Evolutionary conservation across 305 asterid species (phyloP).

Genomic region (Rubia tinctorum): DNA sequence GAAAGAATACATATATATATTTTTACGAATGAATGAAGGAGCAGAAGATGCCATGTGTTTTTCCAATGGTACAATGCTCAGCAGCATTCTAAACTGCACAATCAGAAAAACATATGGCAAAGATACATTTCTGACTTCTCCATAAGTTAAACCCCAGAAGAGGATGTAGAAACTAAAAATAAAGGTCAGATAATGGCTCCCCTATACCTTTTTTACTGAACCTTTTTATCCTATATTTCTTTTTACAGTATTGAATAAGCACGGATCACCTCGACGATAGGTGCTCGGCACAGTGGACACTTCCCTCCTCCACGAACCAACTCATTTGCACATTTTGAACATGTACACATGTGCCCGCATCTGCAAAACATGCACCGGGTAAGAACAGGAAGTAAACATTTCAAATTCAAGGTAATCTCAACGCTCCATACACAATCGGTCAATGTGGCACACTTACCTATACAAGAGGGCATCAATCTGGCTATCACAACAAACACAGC

Average conservation of each 20-base stretch:
- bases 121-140: slow-evolving; percentile 16
- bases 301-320: slow-evolving; percentile 93
- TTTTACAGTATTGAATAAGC: slow-evolving; percentile 93
- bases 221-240: slow-evolving; percentile 19
- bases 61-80: slow-evolving; percentile 40
- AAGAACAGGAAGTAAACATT: not conserved
- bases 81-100: slow-evolving; percentile 29
- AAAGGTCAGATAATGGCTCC: slow-evolving; percentile 28
- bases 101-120: slow-evolving; percentile 35
- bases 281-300: slow-evolving; percentile 98
- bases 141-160: slow-evolving; percentile 27
- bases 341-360: slow-evolving; percentile 99
- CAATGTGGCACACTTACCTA: slow-evolving; percentile 49
- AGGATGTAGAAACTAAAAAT: slow-evolving; percentile 20
- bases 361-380: slow-evolving; percentile 29
- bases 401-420: not conserved
- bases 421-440: slow-evolving; percentile 1
- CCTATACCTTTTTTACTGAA: slow-evolving; percentile 33
- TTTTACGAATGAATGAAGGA: slow-evolving; percentile 46
- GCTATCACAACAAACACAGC: slow-evolving; percentile 93
- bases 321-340: slow-evolving; percentile 95
- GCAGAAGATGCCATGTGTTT: slow-evolving; percentile 33
- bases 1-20: slow-evolving; percentile 16
- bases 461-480: slow-evolving; percentile 84
- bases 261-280: slow-evolving; percentile 94